Evolutionary conservation across 202 grass and related monocot genomes (phyloP), one percentile per base, ranked within the genome.

Genomic region (Musa balbisiana): DNA sequence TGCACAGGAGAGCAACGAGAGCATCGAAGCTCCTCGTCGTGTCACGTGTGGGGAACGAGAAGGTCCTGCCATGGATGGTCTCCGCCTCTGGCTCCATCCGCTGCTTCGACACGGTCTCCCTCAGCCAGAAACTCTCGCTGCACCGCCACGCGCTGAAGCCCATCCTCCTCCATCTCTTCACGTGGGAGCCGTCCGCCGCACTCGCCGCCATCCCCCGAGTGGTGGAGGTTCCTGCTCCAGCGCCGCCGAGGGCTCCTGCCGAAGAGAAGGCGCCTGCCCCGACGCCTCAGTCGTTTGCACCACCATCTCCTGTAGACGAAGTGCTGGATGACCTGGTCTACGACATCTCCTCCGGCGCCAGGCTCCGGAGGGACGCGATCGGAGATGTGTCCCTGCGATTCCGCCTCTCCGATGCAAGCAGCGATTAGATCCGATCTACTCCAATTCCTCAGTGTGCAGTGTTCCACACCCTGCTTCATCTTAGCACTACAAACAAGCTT

Each of bases 61-160:
- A 69, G 67, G 67, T 69, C 67, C 17, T 69, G 1, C 67, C 67
- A n/a, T 69, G 67, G 67, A 69, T 69, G 67, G 29, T 69, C 0
- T 69, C 67, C 67, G 49, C 67, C 27, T 69, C 33, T 6, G 67
- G 67, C 13, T 25, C 67, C 26, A 49, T 50, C 67, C 33, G 67
- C 17, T 69, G 67, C 67, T 69, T 49, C 16, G 67, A 69, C 67
- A 69, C 33, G 14, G 67, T 69, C 67, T 69, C 33, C 29, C 27
- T 69, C 27, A 69, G 67, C 67, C 67, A 51, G 9, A 69, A 69
- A 29, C 67, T 69, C 33, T 69, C 67, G 33, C 67, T 69, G 67
- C 67, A 69, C 33, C 67, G 67, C 67, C 67, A 69, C 15, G 33
- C 67, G 9, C 12, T 69, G 67, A 20, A 49, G 67, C 29, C 67